Conservation (phyloP, 148 eudicot genomes). For the Chenopodium suecicum region DNA sequence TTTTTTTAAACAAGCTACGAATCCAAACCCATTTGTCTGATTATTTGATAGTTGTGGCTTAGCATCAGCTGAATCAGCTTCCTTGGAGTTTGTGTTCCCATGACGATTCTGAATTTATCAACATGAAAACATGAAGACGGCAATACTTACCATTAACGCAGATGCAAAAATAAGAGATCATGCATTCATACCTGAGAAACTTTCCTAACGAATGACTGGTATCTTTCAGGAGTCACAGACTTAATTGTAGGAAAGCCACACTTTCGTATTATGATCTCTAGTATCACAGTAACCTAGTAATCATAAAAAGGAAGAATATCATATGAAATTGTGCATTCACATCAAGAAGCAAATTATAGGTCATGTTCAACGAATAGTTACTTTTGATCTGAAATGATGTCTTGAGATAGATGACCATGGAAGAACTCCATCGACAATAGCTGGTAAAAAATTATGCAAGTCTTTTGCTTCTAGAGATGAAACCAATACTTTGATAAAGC, state of each 20-base stretch:
- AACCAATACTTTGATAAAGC: slow-evolving; percentile 83
- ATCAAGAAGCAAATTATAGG: background rate
- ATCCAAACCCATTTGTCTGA: slow-evolving; percentile 43
- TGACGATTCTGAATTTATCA: slow-evolving; percentile 61
- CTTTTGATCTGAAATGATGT: slow-evolving; percentile 90
- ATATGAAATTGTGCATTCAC: background rate
- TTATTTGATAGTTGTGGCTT: slow-evolving; percentile 34
- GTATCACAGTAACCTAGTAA: slow-evolving; percentile 69
- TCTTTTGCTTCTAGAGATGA: slow-evolving; percentile 58
- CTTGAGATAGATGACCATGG: slow-evolving; percentile 90
- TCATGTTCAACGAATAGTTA: background rate
- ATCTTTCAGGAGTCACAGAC: slow-evolving; percentile 57
- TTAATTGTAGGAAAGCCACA: slow-evolving; percentile 70
- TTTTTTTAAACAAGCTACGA: background rate
- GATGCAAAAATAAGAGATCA: background rate
- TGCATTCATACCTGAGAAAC: slow-evolving; percentile 76
- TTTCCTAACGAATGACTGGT: slow-evolving; percentile 52
- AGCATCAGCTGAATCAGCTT: slow-evolving; percentile 31
- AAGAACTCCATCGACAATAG: slow-evolving; percentile 56
- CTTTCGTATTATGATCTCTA: slow-evolving; percentile 84
- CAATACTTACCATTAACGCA: background rate
- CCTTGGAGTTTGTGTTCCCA: slow-evolving; percentile 58
- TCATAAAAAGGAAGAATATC: background rate
- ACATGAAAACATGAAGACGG: background rate
- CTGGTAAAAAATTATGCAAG: slow-evolving; percentile 61